phyloP scores from a whole-genome alignment of 768 basidiomycete species.

The Pulveroboletus sp. region DNA sequence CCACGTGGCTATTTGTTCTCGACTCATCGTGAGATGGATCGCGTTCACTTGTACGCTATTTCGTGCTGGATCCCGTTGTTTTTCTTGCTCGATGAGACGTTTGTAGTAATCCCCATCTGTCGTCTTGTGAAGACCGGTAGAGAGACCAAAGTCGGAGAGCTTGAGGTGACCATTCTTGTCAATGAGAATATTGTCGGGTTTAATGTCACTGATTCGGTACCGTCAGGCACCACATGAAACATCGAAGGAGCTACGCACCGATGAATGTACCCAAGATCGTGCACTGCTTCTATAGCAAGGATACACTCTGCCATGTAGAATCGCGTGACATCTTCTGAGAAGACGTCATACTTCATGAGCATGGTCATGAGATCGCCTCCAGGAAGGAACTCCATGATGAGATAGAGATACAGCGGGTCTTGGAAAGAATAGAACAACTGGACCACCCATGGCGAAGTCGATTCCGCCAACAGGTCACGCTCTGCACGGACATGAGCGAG shows the following conservation, averaged over 20 bases:
- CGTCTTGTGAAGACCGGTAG: constrained; percentile 95
- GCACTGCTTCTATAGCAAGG: constrained; percentile 96
- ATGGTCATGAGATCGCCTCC: constrained; percentile 99
- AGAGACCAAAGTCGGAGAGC: constrained; percentile 96
- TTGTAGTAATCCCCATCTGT: constrained; percentile 95
- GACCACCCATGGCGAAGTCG: constrained; percentile 96
- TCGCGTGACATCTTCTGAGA: constrained; percentile 96
- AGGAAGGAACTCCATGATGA: constrained; percentile 91
- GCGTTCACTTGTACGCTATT: constrained; percentile 98
- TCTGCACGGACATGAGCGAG: constrained; percentile 97
- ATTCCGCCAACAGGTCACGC: constrained; percentile 94
- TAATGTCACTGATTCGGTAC: constrained; percentile 75
- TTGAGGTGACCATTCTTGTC: constrained; percentile 97
- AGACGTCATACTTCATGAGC: constrained; percentile 99
- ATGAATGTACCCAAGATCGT: constrained; percentile 98
- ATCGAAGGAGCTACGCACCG: constrained; percentile 52
- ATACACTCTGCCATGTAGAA: constrained; percentile 99
- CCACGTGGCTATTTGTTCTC: constrained; percentile 97
- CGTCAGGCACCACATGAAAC: constrained; percentile 1
- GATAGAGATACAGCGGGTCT: constrained; percentile 91
- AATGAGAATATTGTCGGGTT: constrained; percentile 98
- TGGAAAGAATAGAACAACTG: constrained; percentile 99
- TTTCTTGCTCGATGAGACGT: constrained; percentile 78
- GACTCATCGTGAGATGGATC: constrained; percentile 95
- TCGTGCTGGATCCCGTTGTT: constrained; percentile 61